A percentile compares a stretch with the other conserved stretches of the same genome.
Conservation (phyloP, 257 asterid genomes). For the Fraxinus cuspidata region DNA sequence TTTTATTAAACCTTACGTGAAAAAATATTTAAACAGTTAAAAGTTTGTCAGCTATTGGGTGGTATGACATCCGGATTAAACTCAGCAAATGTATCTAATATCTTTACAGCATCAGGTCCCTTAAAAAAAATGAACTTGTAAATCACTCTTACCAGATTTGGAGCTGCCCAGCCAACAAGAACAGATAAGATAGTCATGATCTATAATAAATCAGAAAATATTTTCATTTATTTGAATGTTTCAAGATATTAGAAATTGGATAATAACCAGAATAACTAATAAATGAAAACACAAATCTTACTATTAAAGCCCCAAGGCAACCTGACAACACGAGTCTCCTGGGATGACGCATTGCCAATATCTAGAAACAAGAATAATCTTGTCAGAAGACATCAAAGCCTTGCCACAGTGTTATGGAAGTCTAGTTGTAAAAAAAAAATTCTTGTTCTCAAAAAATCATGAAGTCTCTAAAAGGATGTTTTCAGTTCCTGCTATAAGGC, state of each 20-base stretch:
- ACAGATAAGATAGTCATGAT: constrained; percentile 95
- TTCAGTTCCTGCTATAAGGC: neutral
- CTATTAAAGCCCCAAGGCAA: constrained; percentile 90
- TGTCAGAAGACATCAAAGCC: neutral
- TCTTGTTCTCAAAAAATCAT: neutral
- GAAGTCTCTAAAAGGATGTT: neutral
- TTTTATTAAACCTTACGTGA: neutral
- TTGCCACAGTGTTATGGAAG: neutral
- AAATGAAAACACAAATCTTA: constrained; percentile 41
- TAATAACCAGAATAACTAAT: constrained; percentile 11
- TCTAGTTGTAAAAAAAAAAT: neutral
- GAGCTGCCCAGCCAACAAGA: constrained; percentile 99
- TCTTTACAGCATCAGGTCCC: constrained; percentile 14
- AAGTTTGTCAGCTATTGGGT: neutral
- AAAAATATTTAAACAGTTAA: neutral
- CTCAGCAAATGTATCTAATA: neutral
- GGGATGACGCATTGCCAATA: constrained; percentile 98
- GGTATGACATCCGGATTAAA: constrained; percentile 1
- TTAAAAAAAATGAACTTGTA: neutral
- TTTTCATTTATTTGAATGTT: constrained; percentile 10
- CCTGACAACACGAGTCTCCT: constrained; percentile 88
- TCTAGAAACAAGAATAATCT: constrained; percentile 38
- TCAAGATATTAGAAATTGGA: constrained; percentile 8
- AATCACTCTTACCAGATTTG: constrained; percentile 63
- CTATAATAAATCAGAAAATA: constrained; percentile 39